Evolutionary conservation across 2,329 filamentous ascomycete species (phyloP).

Genomic region (Fusarium sp.): DNA sequence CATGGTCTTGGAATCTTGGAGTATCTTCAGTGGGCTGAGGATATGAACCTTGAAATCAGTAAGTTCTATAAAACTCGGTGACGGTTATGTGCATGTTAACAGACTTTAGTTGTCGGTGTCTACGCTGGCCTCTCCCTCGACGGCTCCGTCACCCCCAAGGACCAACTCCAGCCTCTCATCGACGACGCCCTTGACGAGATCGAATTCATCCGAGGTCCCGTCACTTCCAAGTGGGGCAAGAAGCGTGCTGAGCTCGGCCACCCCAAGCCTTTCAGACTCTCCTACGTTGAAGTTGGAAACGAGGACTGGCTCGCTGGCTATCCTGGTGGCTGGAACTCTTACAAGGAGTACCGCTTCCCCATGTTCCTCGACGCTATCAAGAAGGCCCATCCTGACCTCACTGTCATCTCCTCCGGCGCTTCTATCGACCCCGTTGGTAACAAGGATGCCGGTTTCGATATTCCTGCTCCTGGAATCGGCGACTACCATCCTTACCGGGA

Average conservation of each 20-base stretch:
- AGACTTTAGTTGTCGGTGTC: constrained; percentile 59
- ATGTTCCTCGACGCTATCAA: constrained; percentile 68
- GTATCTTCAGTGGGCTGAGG: constrained; percentile 68
- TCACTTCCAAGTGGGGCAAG: constrained; percentile 64
- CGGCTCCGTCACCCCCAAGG: constrained; percentile 59
- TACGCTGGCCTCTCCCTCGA: constrained; percentile 66
- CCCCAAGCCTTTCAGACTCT: constrained; percentile 66
- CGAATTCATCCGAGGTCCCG: constrained; percentile 67
- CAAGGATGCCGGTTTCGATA: constrained; percentile 44
- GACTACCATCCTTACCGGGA: constrained; percentile 63
- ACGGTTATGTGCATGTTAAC: background rate
- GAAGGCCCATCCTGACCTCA: constrained; percentile 64
- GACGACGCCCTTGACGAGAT: constrained; percentile 70
- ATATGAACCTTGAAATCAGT: constrained; percentile 65
- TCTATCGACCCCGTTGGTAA: constrained; percentile 47
- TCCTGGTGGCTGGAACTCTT: constrained; percentile 56
- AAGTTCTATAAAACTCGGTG: background rate
- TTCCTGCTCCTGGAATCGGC: constrained; percentile 54
- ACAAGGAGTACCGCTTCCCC: constrained; percentile 65
- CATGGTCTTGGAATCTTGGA: constrained; percentile 70
- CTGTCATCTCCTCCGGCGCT: constrained; percentile 61
- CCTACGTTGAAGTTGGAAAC: constrained; percentile 73
- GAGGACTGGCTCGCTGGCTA: constrained; percentile 70
- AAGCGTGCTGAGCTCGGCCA: constrained; percentile 68
- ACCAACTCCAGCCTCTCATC: constrained; percentile 63